phyloP scores from a whole-genome alignment of 2,329 filamentous ascomycete genomes.

The Cladosporium sp. region DNA sequence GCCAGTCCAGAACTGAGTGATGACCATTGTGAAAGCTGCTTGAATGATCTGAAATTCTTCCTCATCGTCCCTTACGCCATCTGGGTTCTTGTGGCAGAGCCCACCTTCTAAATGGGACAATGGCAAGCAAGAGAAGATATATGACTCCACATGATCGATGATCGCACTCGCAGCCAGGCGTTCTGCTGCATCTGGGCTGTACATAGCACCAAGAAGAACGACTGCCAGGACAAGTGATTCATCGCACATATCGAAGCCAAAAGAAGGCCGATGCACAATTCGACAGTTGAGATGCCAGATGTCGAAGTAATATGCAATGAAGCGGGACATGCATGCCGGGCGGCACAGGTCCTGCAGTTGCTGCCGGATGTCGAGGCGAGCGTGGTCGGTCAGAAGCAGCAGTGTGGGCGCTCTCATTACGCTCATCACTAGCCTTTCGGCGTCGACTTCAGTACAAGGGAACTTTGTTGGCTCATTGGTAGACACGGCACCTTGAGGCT shows the following conservation, averaged over 20 bases:
- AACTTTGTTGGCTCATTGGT: background rate
- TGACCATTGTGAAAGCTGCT: slow-evolving; percentile 1
- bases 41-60: background rate
- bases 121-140: background rate
- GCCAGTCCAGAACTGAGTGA: background rate
- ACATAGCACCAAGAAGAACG: slow-evolving; percentile 23
- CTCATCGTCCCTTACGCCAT: background rate
- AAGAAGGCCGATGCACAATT: slow-evolving; percentile 9
- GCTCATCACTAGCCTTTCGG: background rate
- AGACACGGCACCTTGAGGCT: background rate
- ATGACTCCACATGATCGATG: background rate
- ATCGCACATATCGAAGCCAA: background rate
- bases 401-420: background rate
- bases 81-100: background rate
- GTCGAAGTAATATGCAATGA: background rate
- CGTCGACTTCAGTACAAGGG: background rate
- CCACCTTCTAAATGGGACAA: background rate
- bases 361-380: background rate
- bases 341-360: background rate
- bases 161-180: slow-evolving; percentile 8
- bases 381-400: background rate
- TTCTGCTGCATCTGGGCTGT: slow-evolving; percentile 14
- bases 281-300: slow-evolving; percentile 21
- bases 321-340: background rate
- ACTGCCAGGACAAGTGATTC: slow-evolving; percentile 19